Evolutionary conservation across 345 rosid genomes (phyloP), one percentile per base, ranked within the genome.

Genomic region (Boechera retrofracta): DNA sequence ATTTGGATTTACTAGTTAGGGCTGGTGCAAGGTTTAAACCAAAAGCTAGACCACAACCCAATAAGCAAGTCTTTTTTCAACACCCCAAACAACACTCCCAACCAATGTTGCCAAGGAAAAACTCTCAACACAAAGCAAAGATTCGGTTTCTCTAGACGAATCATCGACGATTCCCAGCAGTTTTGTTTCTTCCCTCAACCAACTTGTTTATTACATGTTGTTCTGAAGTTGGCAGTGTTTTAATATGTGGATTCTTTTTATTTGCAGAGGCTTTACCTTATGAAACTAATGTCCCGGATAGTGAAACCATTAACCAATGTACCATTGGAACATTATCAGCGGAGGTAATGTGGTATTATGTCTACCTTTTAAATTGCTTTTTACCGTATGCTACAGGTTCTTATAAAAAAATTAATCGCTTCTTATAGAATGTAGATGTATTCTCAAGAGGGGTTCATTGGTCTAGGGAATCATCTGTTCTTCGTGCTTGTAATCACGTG

Each of bases 11-110:
- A 51, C 51, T 61, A 80, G 83, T 71, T 32, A 75, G 69, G 8
- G 77, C 77, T 71, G 80, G 80, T 71, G 77, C 77, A 21, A 80
- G 60, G 77, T 80, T 75, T 66, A 75, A 70, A 53, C 83, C 83
- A 4, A 80, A 54, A 67, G 83, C 58, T 62, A 80, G 71, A 67
- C 80, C 77, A 49, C 69, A 54, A 26, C 77, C 70, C 5, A 68
- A 70, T 69, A 68, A 48, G 16, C 73, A 56, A 74, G 77, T 54
- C 56, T 39, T 71, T 3, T 58, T 53, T 47, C 81, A 44, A 77
- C 77, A 54, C 13, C 77, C 1, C 74, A 67, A 15, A 52, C 75
- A 51, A 47, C 58, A 31, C 53, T 60, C 31, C 26, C 76, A 38
- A 38, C 45, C 2, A 12, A 67, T 51, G 28, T 15, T 67, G 8